A percentile compares a stretch with the other conserved stretches of the same genome.
These are phyloP conservation scores for Chaetomium cochliodes DNA, from an alignment of 495 filamentous ascomycete genomes.

Conservation along the genomic window DNA sequence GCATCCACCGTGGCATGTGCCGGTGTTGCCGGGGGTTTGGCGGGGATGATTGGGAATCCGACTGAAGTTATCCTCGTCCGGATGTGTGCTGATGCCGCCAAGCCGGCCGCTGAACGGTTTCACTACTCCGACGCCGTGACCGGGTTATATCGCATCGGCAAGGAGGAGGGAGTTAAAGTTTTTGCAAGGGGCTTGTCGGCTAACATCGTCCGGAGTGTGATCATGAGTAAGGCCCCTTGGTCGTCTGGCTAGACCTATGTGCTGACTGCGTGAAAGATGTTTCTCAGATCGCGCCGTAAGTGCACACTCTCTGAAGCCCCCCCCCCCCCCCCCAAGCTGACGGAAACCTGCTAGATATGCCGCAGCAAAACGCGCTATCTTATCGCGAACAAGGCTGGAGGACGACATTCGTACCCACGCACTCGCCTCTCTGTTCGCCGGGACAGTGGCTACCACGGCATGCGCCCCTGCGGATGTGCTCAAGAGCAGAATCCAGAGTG, in stretches of 20 bases:
- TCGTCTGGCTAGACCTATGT: not conserved
- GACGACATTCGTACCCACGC: constrained; percentile 41
- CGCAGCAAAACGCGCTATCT: constrained; percentile 34
- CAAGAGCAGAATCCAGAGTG: constrained; percentile 43
- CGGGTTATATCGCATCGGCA: constrained; percentile 36
- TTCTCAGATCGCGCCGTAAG: constrained; percentile 40
- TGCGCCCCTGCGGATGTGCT: constrained; percentile 45
- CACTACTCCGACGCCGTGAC: constrained; percentile 36
- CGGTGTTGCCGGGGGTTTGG: constrained; percentile 62
- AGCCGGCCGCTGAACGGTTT: constrained; percentile 56
- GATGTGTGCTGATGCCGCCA: constrained; percentile 77
- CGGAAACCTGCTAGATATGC: constrained; percentile 28
- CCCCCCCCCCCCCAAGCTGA: not conserved
- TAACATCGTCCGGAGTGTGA: constrained; percentile 41
- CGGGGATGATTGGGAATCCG: constrained; percentile 75
- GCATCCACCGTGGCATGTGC: constrained; percentile 37
- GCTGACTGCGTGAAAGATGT: constrained; percentile 31
- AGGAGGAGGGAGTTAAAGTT: constrained; percentile 37
- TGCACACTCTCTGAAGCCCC: not conserved
- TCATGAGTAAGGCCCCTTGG: constrained; percentile 38
- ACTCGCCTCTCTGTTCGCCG: constrained; percentile 37
- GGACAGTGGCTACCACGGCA: constrained; percentile 41
- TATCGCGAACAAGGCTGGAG: constrained; percentile 29
- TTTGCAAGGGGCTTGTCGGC: constrained; percentile 40
- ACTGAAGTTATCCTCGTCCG: constrained; percentile 70